Percentiles rank a stretch among this genome's conserved stretches.
Conservation (phyloP, 2,329 filamentous ascomycete genomes). For the Trichothecium sympodiale region DNA sequence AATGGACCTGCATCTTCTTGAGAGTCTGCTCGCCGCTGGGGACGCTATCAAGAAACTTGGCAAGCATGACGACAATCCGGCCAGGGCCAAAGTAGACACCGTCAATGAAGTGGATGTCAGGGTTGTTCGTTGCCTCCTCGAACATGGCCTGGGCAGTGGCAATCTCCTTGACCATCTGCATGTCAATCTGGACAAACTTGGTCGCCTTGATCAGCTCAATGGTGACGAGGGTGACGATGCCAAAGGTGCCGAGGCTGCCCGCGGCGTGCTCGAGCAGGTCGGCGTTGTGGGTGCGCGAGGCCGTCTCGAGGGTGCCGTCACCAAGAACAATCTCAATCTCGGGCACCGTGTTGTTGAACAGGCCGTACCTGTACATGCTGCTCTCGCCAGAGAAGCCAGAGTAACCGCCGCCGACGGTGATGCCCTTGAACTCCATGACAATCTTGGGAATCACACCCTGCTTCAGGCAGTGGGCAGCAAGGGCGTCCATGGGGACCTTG, state of each 20-base stretch:
- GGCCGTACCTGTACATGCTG: constrained; percentile 44
- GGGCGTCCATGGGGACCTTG: constrained; percentile 46
- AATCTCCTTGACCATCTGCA: constrained; percentile 24
- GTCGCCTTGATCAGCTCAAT: constrained; percentile 36
- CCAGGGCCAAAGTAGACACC: constrained; percentile 39
- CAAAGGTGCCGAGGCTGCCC: constrained; percentile 41
- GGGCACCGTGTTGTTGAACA: constrained; percentile 41
- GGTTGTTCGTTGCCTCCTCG: constrained; percentile 15
- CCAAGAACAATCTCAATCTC: constrained; percentile 44
- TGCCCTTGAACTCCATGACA: constrained; percentile 49
- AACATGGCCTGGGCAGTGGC: constrained; percentile 22
- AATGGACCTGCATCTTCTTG: constrained; percentile 19
- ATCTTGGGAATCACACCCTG: constrained; percentile 42
- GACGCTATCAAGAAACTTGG: constrained; percentile 28
- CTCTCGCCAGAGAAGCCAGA: constrained; percentile 45
- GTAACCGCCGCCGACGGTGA: constrained; percentile 47
- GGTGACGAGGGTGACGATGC: constrained; percentile 44
- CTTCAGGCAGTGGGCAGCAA: constrained; percentile 38
- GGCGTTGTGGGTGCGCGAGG: constrained; percentile 30
- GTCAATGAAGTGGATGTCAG: constrained; percentile 40
- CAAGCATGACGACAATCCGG: constrained; percentile 38
- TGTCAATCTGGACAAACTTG: constrained; percentile 36
- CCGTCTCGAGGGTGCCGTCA: constrained; percentile 35
- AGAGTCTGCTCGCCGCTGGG: constrained; percentile 32
- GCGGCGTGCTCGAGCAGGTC: constrained; percentile 43